A percentile compares a stretch with the other conserved stretches of the same genome.
Conservation (phyloP, 805 yeast species). For the Candida tallmaniae region DNA sequence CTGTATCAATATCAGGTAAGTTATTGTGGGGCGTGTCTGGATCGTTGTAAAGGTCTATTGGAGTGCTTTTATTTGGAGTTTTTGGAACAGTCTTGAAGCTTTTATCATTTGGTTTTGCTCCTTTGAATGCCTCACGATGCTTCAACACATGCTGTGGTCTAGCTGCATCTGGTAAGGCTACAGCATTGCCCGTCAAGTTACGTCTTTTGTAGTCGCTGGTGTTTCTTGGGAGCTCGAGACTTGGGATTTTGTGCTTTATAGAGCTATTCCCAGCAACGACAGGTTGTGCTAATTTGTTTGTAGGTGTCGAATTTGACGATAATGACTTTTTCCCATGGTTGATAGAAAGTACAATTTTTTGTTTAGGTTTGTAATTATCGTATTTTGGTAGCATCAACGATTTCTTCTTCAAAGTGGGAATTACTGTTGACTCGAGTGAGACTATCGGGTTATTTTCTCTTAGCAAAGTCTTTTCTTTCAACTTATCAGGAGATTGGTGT, state of each 20-base stretch:
- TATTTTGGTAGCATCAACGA: conserved; percentile 19
- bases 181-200: conserved; percentile 23
- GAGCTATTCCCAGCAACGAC: not conserved
- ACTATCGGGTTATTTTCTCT: conserved; percentile 13
- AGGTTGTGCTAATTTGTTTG: not conserved
- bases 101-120: not conserved
- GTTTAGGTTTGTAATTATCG: conserved; percentile 24
- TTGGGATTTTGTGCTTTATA: conserved; percentile 3
- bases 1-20: conserved; percentile 39
- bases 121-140: not conserved
- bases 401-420: conserved; percentile 22
- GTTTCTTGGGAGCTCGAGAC: conserved; percentile 1
- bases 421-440: conserved; percentile 14
- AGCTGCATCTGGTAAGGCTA: conserved; percentile 37
- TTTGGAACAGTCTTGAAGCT: conserved; percentile 5
- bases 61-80: conserved; percentile 3
- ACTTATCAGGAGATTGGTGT: conserved; percentile 10
- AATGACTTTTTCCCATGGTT: conserved; percentile 14
- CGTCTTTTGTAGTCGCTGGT: conserved; percentile 9
- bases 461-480: conserved; percentile 5
- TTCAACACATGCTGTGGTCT: conserved; percentile 14
- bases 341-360: conserved; percentile 22
- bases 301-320: not conserved
- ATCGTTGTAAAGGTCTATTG: conserved; percentile 3
- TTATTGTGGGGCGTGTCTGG: conserved; percentile 12